A percentile compares a stretch with the other conserved stretches of the same genome.
Conservation (phyloP, 495 filamentous ascomycete genomes). For the Lophiotrema nucula region DNA sequence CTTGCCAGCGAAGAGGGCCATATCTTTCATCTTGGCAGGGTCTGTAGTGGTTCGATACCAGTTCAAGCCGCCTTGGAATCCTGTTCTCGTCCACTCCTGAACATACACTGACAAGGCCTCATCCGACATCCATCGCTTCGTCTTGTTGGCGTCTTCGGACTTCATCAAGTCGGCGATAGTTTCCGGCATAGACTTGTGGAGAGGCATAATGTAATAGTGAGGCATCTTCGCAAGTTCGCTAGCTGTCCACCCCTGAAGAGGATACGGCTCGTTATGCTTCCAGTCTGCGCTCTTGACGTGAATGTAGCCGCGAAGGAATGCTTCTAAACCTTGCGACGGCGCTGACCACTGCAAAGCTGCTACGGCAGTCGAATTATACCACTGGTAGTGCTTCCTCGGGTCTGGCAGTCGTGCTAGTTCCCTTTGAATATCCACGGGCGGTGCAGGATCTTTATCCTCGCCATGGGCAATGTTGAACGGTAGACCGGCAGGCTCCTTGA, state of each 20-base stretch:
- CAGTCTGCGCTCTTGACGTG: slow-evolving; percentile 66
- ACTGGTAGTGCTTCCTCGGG: slow-evolving; percentile 67
- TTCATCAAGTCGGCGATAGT: slow-evolving; percentile 55
- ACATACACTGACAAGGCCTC: slow-evolving; percentile 61
- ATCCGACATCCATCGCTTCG: slow-evolving; percentile 53
- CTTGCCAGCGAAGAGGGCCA: slow-evolving; percentile 60
- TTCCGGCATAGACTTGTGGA: slow-evolving; percentile 56
- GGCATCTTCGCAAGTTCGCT: slow-evolving; percentile 58
- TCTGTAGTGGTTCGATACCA: slow-evolving; percentile 65
- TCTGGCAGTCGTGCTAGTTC: slow-evolving; percentile 52
- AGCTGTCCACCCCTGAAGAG: slow-evolving; percentile 56
- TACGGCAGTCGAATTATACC: slow-evolving; percentile 60
- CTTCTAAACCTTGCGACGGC: slow-evolving; percentile 52
- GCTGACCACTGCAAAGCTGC: slow-evolving; percentile 61
- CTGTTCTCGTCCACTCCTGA: slow-evolving; percentile 60
- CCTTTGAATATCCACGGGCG: slow-evolving; percentile 50
- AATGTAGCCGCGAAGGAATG: slow-evolving; percentile 65
- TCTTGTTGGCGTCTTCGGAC: slow-evolving; percentile 44
- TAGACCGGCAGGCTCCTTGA: slow-evolving; percentile 50
- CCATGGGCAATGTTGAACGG: slow-evolving; percentile 52
- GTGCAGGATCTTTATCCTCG: slow-evolving; percentile 6
- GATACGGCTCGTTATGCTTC: slow-evolving; percentile 53
- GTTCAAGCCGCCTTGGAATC: slow-evolving; percentile 68
- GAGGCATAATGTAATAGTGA: slow-evolving; percentile 67
- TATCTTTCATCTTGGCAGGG: slow-evolving; percentile 49